Evolutionary conservation across 148 eudicot genomes (phyloP), one percentile per base, ranked within the genome.

Genomic region (Camellia japonica): DNA sequence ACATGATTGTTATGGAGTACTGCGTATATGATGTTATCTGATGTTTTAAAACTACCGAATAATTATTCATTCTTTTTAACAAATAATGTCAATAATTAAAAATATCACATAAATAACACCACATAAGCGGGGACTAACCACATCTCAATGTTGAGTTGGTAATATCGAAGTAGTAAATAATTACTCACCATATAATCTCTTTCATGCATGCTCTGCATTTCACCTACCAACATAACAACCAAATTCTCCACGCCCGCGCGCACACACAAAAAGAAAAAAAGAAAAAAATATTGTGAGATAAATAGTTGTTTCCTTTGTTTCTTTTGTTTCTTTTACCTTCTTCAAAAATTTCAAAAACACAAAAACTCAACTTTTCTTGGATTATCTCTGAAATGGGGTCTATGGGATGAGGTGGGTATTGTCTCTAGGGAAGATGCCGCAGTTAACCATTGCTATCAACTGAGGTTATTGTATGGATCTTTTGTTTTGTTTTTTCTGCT

Each of bases 161-260:
- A 30, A 30, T 30, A 30, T 30, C 1, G 38, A 30, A 30, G 38
- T 30, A 30, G 38, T 30, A 30, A 30, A 30, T 30, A 1, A 30
- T 30, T 30, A 30, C 38, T 30, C 38, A 30, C 38, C 38, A 30
- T 49, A 15, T 63, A 16, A 59, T 66, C 64, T 55, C 80, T 74
- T 1, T 30, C 98, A 89, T 94, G 90, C 97, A 87, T 80, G 71
- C 79, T 69, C 75, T 83, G 82, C 89, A 88, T 75, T 86, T 89
- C 91, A 94, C 94, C 98, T 92, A 94, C 94, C 94, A 82, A 75
- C 6, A 15, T 6, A 87, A 83, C 82, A 71, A 82, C 78, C 78
- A 61, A 23, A 67, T 65, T 75, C 58, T 30, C 67, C n/a, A 23
- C 43, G 38, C 38, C 38, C 38, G 38, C 38, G 38, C 38, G 38